Evolutionary conservation across 139 green algal genomes (phyloP).

Genomic region (Tetraselmis chui): DNA sequence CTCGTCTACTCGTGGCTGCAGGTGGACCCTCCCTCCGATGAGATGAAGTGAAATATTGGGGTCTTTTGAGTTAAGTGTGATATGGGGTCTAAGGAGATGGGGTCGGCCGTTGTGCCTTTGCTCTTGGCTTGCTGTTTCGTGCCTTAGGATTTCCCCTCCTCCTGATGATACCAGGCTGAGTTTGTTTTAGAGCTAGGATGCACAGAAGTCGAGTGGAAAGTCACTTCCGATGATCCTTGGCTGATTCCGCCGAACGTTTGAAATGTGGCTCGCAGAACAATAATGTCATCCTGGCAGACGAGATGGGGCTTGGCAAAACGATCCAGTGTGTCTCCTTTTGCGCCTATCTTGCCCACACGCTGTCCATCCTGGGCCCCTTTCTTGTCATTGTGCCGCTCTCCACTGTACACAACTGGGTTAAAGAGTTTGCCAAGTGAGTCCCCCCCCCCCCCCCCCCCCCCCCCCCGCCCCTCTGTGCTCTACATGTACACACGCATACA

Average conservation of each 20-base stretch:
- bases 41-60: no score
- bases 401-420: conserved; percentile 84
- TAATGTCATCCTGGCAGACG: conserved; percentile 92
- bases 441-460: conserved; percentile 35
- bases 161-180: no score
- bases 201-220: no score
- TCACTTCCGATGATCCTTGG: no score
- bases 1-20: conserved; percentile 60
- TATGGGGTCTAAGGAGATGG: no score
- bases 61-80: no score
- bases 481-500: not conserved
- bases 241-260: no score
- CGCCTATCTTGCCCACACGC: conserved; percentile 48
- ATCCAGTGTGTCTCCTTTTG: conserved; percentile 59
- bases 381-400: conserved; percentile 86
- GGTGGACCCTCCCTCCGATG: not conserved
- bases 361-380: conserved; percentile 67
- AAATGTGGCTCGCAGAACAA: conserved; percentile 33
- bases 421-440: conserved; percentile 77
- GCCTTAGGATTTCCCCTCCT: no score
- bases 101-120: no score
- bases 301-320: conserved; percentile 85
- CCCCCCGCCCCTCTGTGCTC: conserved; percentile 6
- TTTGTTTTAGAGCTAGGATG: no score
- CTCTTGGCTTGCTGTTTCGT: no score